Evolutionary conservation across 306 rosid genomes (phyloP), one percentile per base, ranked within the genome.

Genomic region (Dalbergia oliveri): DNA sequence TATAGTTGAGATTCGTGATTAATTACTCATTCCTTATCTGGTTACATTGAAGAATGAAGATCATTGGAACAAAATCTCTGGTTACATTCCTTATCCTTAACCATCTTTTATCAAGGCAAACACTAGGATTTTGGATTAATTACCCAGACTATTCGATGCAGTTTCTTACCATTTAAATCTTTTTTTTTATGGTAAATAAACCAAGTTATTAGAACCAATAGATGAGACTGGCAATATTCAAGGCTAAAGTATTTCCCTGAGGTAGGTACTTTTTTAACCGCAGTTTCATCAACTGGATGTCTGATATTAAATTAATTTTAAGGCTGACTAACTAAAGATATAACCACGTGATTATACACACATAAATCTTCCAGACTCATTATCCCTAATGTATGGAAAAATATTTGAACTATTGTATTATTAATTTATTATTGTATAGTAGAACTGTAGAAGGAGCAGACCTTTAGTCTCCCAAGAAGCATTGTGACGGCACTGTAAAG

Each of bases 391-490:
- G 49, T 23, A 59, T 72, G 59, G 9, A 31, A 49, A 74, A 70
- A 11, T 49, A 13, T 44, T 61, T 56, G 35, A 73, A 78, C 49
- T 66, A 74, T 37, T 63, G 4, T 21, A 44, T 26, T 26, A 21
- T 21, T 1, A n/a, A n/a, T n/a, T n/a, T n/a, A n/a, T n/a, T n/a
- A 26, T 26, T 2, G 31, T 26, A 26, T 26, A 26, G 31, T 26
- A 26, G 31, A 26, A 26, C 31, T 26, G 31, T 26, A 73, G 33
- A n/a, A 23, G 71, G 18, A 62, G 14, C 60, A 49, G 69, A 96
- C 99, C 98, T 96, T 96, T 39, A 96, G 88, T 83, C 98, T 93
- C 69, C 99, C 99, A 16, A 96, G 99, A 90, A 96, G 87, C 99
- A 96, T 96, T 60, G 98, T 93, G 86, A 93, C 72, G 66, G 91